phyloP scores from a whole-genome alignment of 257 asterid species.

The Solanum pinnatisectum region DNA sequence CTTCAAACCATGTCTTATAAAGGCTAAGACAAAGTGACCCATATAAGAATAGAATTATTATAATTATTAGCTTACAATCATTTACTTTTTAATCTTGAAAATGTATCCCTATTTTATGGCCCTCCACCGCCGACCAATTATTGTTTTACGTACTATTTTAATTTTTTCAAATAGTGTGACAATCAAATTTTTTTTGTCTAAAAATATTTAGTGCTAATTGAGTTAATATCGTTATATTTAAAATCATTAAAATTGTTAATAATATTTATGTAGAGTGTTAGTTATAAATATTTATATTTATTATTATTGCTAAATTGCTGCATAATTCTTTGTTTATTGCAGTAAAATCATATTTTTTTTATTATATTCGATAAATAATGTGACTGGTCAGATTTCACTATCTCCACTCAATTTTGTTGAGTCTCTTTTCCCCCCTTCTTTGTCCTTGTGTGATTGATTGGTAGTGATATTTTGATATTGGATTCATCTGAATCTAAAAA shows the following conservation, averaged over 20 bases:
- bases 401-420: too few species aligned
- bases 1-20: neutral
- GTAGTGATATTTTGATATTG: neutral
- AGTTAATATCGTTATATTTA: too few species aligned
- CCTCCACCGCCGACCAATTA: neutral
- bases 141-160: too few species aligned
- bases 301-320: neutral
- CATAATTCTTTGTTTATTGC: too few species aligned
- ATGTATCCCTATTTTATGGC: neutral
- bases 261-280: neutral
- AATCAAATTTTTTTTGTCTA: too few species aligned
- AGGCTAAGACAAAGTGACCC: neutral
- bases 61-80: neutral
- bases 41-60: neutral
- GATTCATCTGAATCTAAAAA: neutral
- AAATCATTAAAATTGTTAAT: too few species aligned
- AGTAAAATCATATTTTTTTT: too few species aligned
- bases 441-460: neutral
- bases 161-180: neutral
- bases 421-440: too few species aligned
- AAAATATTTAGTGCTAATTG: too few species aligned
- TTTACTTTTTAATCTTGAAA: neutral
- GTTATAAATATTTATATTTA: too few species aligned
- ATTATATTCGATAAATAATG: neutral
- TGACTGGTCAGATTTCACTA: neutral